These are phyloP conservation scores for Seminavis robusta DNA, from an alignment of 108 stramenopile genomes.

Conservation along the genomic window DNA sequence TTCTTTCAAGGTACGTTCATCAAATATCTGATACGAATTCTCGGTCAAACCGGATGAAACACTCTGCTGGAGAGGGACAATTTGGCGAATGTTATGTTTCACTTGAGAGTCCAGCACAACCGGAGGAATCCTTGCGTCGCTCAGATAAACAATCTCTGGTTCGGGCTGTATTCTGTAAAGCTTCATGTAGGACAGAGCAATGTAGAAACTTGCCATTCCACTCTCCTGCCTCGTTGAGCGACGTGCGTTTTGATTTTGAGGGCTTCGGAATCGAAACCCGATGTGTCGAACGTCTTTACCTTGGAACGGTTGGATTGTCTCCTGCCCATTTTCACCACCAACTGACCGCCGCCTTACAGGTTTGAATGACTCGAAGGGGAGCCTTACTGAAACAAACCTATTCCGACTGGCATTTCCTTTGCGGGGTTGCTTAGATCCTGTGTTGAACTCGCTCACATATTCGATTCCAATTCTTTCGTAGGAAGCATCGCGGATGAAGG, in stretches of 20 bases:
- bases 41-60: background rate
- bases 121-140: conserved; percentile 80
- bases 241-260: conserved; percentile 15
- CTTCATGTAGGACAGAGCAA: conserved; percentile 79
- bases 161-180: conserved; percentile 74
- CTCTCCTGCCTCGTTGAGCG: conserved; percentile 5
- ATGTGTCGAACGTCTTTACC: conserved; percentile 69
- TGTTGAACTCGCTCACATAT: conserved; percentile 75
- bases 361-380: conserved; percentile 47
- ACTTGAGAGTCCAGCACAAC: conserved; percentile 62
- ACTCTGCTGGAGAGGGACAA: too few relatives aligned
- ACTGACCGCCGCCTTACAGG: conserved; percentile 40
- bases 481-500: conserved; percentile 58
- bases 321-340: conserved; percentile 16
- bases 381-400: conserved; percentile 57
- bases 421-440: conserved; percentile 43
- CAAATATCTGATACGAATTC: background rate
- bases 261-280: conserved; percentile 68
- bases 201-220: conserved; percentile 65
- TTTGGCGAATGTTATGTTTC: conserved; percentile 46
- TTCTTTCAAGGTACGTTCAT: conserved; percentile 16
- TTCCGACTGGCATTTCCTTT: conserved; percentile 45
- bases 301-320: conserved; percentile 40
- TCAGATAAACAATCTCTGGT: conserved; percentile 80
- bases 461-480: conserved; percentile 74